Percentiles rank a stretch among this genome's conserved stretches.
Evolutionary conservation across 2,329 filamentous ascomycete species (phyloP).

Genomic region (Penicillium sclerotiorum): DNA sequence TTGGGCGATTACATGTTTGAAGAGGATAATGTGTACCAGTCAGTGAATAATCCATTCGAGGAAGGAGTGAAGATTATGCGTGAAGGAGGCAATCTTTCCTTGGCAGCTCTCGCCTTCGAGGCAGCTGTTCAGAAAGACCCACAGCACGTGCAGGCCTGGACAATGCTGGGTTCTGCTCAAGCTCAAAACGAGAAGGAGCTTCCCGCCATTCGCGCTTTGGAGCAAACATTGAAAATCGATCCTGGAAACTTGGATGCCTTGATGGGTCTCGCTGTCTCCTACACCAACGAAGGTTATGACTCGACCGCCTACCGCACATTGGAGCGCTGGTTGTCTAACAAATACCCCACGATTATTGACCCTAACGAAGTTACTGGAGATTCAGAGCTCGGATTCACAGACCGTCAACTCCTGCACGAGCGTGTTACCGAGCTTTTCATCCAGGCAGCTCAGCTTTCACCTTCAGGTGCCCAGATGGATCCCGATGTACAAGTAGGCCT

Average conservation of each 20-base stretch:
- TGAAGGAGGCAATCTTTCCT: slow-evolving; percentile 88
- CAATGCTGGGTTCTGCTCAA: slow-evolving; percentile 85
- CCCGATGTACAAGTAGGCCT: slow-evolving; percentile 97
- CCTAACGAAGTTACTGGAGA: slow-evolving; percentile 71
- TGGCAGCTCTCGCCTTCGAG: slow-evolving; percentile 93
- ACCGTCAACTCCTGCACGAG: slow-evolving; percentile 84
- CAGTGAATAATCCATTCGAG: slow-evolving; percentile 81
- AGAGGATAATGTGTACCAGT: slow-evolving; percentile 85
- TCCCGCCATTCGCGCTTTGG: slow-evolving; percentile 88
- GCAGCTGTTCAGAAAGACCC: slow-evolving; percentile 90
- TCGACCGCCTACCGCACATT: slow-evolving; percentile 94
- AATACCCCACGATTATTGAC: slow-evolving; percentile 82
- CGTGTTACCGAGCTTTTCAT: slow-evolving; percentile 92
- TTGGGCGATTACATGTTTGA: slow-evolving; percentile 94
- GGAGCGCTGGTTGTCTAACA: slow-evolving; percentile 94
- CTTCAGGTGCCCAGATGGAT: slow-evolving; percentile 93
- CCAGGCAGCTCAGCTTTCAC: slow-evolving; percentile 85
- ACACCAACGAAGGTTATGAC: slow-evolving; percentile 98
- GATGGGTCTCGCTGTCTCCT: slow-evolving; percentile 94
- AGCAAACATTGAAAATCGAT: slow-evolving; percentile 86
- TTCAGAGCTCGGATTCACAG: slow-evolving; percentile 90
- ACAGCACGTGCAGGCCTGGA: slow-evolving; percentile 89
- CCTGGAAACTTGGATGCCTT: slow-evolving; percentile 83
- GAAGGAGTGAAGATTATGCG: slow-evolving; percentile 92
- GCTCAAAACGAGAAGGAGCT: slow-evolving; percentile 99